phyloP scores from a whole-genome alignment of 1,284 basidiomycete genomes.

The Volvariella surrecta region DNA sequence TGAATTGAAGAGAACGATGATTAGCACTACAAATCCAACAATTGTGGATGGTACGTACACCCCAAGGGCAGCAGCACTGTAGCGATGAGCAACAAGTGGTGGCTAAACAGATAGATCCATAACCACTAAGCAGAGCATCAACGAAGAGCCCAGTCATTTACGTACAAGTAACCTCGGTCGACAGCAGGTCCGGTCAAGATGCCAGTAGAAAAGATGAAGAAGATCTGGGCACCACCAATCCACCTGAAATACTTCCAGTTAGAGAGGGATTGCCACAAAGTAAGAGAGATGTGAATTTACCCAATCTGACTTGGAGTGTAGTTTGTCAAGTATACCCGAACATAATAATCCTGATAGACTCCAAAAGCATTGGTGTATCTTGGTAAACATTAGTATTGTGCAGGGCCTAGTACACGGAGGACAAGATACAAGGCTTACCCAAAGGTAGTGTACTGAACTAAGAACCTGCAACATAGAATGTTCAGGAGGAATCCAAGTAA shows the following conservation, averaged over 20 bases:
- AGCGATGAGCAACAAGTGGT: constrained; percentile 8
- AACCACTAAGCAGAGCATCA: not conserved
- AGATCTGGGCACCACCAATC: constrained; percentile 26
- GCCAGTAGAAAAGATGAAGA: constrained; percentile 22
- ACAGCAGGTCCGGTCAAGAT: constrained; percentile 21
- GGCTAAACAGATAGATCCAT: constrained; percentile 5
- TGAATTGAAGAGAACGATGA: not conserved
- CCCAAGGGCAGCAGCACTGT: constrained; percentile 11
- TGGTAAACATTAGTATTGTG: not conserved
- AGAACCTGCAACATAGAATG: constrained; percentile 12
- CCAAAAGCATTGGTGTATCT: constrained; percentile 26
- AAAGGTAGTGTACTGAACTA: constrained; percentile 20
- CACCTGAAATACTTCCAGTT: constrained; percentile 15
- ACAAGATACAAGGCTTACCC: constrained; percentile 13
- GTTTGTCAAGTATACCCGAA: constrained; percentile 14
- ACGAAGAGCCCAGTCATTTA: constrained; percentile 10
- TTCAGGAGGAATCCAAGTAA: not conserved
- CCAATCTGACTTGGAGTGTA: constrained; percentile 19
- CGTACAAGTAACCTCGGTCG: constrained; percentile 25
- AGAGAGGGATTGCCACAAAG: too few species aligned
- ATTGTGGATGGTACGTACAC: constrained; percentile 6
- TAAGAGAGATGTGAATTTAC: constrained; percentile 10
- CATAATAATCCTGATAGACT: constrained; percentile 24
- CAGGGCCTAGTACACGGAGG: too few species aligned
- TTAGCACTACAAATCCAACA: not conserved